phyloP scores from a whole-genome alignment of 2,329 filamentous ascomycete genomes.

The Venturiaceae sp. region DNA sequence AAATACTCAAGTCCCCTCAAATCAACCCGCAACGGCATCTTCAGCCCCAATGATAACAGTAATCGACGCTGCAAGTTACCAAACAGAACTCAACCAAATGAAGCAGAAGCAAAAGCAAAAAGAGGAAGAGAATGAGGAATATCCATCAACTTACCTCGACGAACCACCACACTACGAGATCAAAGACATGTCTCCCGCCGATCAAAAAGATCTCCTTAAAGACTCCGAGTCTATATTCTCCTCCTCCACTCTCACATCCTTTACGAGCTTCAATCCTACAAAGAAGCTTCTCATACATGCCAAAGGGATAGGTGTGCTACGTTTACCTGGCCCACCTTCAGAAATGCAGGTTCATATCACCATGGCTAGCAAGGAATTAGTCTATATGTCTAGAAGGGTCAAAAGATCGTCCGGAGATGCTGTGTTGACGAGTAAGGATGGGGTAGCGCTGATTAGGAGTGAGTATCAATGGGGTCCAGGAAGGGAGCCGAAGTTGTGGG shows the following conservation, averaged over 20 bases:
- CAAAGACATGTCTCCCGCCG: background rate
- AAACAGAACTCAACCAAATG: too few relatives aligned
- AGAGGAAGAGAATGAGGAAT: too few relatives aligned
- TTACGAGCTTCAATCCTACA: slow-evolving; percentile 30
- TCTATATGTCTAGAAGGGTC: slow-evolving; percentile 44
- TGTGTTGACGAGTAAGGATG: slow-evolving; percentile 30
- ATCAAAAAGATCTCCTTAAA: background rate
- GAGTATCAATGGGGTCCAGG: slow-evolving; percentile 49
- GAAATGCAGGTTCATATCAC: slow-evolving; percentile 26
- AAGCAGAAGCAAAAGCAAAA: too few relatives aligned
- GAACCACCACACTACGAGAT: background rate
- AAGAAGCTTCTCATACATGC: slow-evolving; percentile 41
- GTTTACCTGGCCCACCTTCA: slow-evolving; percentile 30
- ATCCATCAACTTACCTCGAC: slow-evolving; percentile 2
- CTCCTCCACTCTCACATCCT: background rate
- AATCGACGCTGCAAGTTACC: too few relatives aligned
- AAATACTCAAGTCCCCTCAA: too few relatives aligned
- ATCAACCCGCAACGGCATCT: too few relatives aligned
- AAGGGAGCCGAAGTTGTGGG: slow-evolving; percentile 37
- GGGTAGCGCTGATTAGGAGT: slow-evolving; percentile 37
- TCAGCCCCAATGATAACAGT: too few relatives aligned
- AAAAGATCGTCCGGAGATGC: slow-evolving; percentile 40
- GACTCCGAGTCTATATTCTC: background rate
- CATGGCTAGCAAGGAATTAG: slow-evolving; percentile 26
- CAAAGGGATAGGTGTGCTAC: slow-evolving; percentile 32